Base-by-base conservation (phyloP, 768 basidiomycete genomes). In the Rhodotorula diobovata region DNA sequence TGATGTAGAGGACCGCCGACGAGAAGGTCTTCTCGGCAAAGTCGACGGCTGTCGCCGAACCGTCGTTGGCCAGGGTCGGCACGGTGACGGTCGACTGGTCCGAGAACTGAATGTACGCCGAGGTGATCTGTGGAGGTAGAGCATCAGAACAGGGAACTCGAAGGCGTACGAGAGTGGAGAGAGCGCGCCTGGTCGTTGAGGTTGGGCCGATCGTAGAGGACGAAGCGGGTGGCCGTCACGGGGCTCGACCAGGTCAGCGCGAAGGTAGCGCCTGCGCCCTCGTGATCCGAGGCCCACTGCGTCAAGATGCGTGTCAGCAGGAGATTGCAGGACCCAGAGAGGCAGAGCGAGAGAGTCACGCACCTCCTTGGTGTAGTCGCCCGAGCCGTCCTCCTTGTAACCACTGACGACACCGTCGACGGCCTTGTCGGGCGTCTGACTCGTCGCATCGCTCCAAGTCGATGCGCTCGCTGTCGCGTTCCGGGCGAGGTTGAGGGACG, bases 171-270 rank as follows among this genome's bases (percentile, higher is more conserved):
- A 51, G 61, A 72, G 14, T 1, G 63, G n/a, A 43, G 28, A 46
- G 68, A 5, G 30, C n/a, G n/a, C 62, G 39, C 25, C 46, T 67
- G 65, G 34, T 72, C 71, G 41, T 63, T 51, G 21, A 58, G n/a
- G 71, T 73, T 73, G 2, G 71, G 71, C 12, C 71, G 71, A 43
- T 73, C 71, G 56, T 43, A 66, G 20, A 71, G 48, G 23, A 66
- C 70, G 43, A 71, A 55, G 8, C 32, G 45, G 55, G 32, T 61
- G 8, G 30, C 45, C 16, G 60, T 61, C 23, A 61, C 23, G 28
- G 30, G 18, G 23, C 20, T 20, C 25, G 45, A 2, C 72, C 72
- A 73, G 11, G 28, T 50, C 28, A 73, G 60, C 5, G 34, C 39
- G 54, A 73, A 7, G 2, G 4, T 46, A 1, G 72, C 63, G 14